phyloP scores from a whole-genome alignment of 805 yeast species.

The Cyberlindnera maritima region DNA sequence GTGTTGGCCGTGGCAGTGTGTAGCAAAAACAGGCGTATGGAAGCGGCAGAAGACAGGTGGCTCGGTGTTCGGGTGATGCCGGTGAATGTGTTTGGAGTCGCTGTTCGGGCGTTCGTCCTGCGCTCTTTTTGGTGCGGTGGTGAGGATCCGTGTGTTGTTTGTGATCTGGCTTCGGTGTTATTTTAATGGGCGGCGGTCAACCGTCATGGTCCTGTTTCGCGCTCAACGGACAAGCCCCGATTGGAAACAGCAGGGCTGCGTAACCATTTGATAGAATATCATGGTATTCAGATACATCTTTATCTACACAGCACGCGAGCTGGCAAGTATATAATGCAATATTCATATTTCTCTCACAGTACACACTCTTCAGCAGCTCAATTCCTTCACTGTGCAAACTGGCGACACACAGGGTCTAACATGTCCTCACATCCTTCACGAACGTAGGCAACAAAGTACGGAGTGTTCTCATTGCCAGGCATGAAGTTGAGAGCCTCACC shows the following conservation, averaged over 20 bases:
- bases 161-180: not conserved
- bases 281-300: too few species aligned
- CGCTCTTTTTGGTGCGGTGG: too few species aligned
- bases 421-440: constrained; percentile 55
- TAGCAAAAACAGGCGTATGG: too few species aligned
- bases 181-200: not conserved
- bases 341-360: not conserved
- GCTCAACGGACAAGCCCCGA: not conserved
- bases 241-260: not conserved
- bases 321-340: not conserved
- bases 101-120: too few species aligned
- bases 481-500: constrained; percentile 65
- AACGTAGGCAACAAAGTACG: constrained; percentile 86
- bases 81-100: too few species aligned
- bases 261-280: not conserved
- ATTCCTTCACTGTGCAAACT: not conserved
- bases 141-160: not conserved
- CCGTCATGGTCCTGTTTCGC: not conserved
- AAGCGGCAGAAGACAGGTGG: too few species aligned
- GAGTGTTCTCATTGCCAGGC: constrained; percentile 82
- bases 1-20: not conserved
- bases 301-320: too few species aligned
- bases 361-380: too few species aligned
- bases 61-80: too few species aligned
- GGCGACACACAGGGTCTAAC: constrained; percentile 65